Evolutionary conservation across 345 rosid species (phyloP).

Genomic region (Hypericum perforatum): DNA sequence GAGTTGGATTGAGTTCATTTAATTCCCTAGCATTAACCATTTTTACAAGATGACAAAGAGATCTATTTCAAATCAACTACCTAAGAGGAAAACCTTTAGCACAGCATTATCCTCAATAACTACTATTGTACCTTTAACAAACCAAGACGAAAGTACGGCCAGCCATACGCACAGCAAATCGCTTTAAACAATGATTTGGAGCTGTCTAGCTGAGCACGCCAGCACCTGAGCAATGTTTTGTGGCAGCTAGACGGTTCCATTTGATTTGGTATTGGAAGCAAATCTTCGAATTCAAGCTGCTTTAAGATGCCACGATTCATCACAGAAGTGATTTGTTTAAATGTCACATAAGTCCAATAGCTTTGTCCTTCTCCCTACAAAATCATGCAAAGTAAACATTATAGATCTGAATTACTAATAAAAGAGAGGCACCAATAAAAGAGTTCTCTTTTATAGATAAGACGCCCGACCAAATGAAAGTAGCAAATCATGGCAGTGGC

Average conservation of each 20-base stretch:
- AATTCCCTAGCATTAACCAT: no score
- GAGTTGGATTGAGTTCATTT: no score
- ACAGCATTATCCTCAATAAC: background rate
- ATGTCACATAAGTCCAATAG: slow-evolving; percentile 55
- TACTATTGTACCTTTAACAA: slow-evolving; percentile 51
- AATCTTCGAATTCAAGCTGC: slow-evolving; percentile 80
- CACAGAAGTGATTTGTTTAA: slow-evolving; percentile 46
- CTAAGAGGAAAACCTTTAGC: no score
- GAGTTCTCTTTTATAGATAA: no score
- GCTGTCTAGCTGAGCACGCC: slow-evolving; percentile 44
- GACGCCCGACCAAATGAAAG: no score
- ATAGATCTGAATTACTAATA: background rate
- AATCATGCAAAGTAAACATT: slow-evolving; percentile 7
- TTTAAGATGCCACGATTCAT: slow-evolving; percentile 54
- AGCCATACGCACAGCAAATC: slow-evolving; percentile 70
- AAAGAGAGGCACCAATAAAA: no score
- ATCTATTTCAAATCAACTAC: no score
- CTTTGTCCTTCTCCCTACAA: slow-evolving; percentile 35
- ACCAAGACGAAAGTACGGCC: slow-evolving; percentile 71
- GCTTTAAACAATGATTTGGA: slow-evolving; percentile 53
- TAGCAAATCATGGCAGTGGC: no score
- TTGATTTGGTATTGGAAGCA: slow-evolving; percentile 59
- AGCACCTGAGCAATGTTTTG: slow-evolving; percentile 41
- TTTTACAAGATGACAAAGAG: no score
- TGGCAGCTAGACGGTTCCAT: slow-evolving; percentile 71